Conservation (phyloP, 2,329 filamentous ascomycete species). For the Calonectria ilicicola region DNA sequence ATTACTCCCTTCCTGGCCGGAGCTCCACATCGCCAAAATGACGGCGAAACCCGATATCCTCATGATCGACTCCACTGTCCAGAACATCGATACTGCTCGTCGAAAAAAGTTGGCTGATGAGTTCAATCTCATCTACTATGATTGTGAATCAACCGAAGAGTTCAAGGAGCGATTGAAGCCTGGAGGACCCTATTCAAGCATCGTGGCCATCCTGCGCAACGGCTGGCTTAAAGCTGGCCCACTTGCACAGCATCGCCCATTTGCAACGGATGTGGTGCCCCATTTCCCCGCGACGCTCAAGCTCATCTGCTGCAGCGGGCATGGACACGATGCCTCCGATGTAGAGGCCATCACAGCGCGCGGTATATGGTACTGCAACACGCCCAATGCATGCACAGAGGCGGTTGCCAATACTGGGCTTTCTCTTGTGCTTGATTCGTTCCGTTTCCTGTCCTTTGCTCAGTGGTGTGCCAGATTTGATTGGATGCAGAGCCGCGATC, state of each 20-base stretch:
- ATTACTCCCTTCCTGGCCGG: no score
- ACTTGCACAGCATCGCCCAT: constrained; percentile 24
- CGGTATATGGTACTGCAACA: constrained; percentile 27
- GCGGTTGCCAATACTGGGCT: constrained; percentile 20
- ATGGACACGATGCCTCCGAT: constrained; percentile 27
- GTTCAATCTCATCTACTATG: constrained; percentile 29
- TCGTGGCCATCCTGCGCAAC: constrained; percentile 29
- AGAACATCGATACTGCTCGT: constrained; percentile 17
- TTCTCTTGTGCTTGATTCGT: constrained; percentile 21
- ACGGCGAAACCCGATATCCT: constrained; percentile 21
- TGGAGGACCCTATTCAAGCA: constrained; percentile 25
- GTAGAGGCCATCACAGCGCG: constrained; percentile 19
- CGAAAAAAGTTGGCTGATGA: constrained; percentile 15
- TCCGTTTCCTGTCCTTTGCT: constrained; percentile 17
- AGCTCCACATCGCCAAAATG: background rate
- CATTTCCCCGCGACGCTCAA: constrained; percentile 29
- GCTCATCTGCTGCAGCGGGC: constrained; percentile 31
- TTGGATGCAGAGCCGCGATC: constrained; percentile 20
- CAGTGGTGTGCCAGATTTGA: constrained; percentile 27
- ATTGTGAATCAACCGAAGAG: constrained; percentile 27
- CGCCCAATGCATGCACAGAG: constrained; percentile 25
- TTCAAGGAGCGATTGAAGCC: constrained; percentile 30
- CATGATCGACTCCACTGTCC: constrained; percentile 27
- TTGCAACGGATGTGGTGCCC: constrained; percentile 26
- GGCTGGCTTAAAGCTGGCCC: constrained; percentile 33